These are phyloP conservation scores for Dovyalis caffra DNA, from an alignment of 345 rosid genomes.

Conservation along the genomic window DNA sequence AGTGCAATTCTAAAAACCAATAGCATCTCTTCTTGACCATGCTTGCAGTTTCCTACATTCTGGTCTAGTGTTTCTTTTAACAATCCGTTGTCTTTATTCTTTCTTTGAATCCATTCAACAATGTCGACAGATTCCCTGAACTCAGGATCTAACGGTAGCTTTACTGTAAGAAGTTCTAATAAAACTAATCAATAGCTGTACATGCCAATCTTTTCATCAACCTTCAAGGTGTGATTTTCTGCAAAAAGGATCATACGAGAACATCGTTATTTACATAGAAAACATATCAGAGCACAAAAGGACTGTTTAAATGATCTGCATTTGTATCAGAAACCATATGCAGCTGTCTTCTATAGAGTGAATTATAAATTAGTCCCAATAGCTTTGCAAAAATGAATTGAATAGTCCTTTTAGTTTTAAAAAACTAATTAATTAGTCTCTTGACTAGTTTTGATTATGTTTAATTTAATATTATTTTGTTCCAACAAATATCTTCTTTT, in stretches of 20 bases:
- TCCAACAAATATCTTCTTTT: no score
- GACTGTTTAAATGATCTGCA: not conserved
- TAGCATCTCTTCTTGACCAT: constrained; percentile 93
- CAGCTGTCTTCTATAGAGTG: no score
- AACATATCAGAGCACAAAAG: not conserved
- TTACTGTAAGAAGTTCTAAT: constrained; percentile 73
- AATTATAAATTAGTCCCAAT: no score
- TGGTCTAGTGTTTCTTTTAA: constrained; percentile 71
- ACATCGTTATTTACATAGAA: not conserved
- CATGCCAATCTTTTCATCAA: constrained; percentile 86
- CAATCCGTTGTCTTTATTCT: constrained; percentile 54
- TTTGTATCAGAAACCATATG: no score
- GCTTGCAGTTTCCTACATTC: constrained; percentile 67
- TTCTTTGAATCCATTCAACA: constrained; percentile 72
- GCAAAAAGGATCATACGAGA: constrained; percentile 17
- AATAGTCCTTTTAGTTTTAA: no score
- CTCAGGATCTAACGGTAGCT: constrained; percentile 56
- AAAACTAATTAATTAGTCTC: no score
- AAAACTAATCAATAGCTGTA: constrained; percentile 86
- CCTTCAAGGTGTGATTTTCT: constrained; percentile 87
- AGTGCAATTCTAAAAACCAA: constrained; percentile 78
- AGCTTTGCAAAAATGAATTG: no score
- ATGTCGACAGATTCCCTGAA: constrained; percentile 70
- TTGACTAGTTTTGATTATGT: no score
- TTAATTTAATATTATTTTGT: no score